Evolutionary conservation across 2,329 filamentous ascomycete species (phyloP), one percentile per base, ranked within the genome.

Genomic region (Colletotrichum endophyticum): DNA sequence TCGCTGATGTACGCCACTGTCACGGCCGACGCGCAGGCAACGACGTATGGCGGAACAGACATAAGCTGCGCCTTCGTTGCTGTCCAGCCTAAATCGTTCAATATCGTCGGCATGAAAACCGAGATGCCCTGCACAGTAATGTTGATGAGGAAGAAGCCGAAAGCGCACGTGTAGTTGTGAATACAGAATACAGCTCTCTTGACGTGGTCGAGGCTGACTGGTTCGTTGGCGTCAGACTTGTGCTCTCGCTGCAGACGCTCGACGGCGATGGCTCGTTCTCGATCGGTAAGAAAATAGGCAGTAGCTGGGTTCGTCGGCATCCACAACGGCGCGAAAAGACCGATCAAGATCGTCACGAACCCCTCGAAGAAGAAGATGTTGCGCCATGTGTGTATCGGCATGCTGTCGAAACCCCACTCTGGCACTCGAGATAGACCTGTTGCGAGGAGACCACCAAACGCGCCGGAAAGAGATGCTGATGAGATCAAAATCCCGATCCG

Each of bases 281-380:
- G 85, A 32, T 87, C 85, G 30, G 83, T 90, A 63, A 92, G 82
- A 78, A 89, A 90, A 72, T 84, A 87, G 28, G 88, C 89, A 1
- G 86, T 84, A 9, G 82, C 81, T 1, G 91, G 90, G 13, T 82
- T 86, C 9, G 86, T 86, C 1, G 90, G 90, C 84, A 92, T 88
- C 77, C 90, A 83, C 68, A 89, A 84, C 1, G 90, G 89, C 1
- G 90, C 88, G 2, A 84, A 74, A 3, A 87, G 53, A 1, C 89
- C 90, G 15, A 89, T 79, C 57, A 89, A 74, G 27, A 88, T 81
- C 12, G 91, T 92, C 77, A 92, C 79, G 57, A 92, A 81, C 1
- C 91, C 91, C 80, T 92, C 91, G 75, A 93, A 92, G 83, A 92
- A 92, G 85, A 92, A 92, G 78, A 93, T 93, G 81, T 90, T 90